Conservation (phyloP, 2,329 filamentous ascomycete genomes). For the Cercospora citrullina region DNA sequence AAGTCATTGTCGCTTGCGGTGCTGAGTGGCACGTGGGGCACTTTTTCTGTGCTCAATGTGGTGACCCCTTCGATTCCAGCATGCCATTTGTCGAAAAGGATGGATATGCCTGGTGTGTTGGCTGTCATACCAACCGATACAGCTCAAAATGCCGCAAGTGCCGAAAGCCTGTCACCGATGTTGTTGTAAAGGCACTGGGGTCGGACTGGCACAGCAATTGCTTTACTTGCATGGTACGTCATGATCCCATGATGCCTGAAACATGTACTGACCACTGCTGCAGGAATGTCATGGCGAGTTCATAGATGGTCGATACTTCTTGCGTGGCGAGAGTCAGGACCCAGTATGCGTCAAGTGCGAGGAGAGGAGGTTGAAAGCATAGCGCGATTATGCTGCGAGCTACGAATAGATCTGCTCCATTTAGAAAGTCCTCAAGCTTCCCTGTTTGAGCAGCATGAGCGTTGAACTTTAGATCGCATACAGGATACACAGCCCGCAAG, state of each 20-base stretch:
- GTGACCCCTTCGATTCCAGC: constrained; percentile 67
- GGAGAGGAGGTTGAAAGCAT: constrained; percentile 60
- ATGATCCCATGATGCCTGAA: background rate
- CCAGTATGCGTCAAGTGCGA: constrained; percentile 65
- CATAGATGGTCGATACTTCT: constrained; percentile 63
- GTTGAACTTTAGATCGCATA: background rate
- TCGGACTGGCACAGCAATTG: constrained; percentile 92
- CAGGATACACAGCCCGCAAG: background rate
- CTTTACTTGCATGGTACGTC: constrained; percentile 70
- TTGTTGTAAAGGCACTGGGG: constrained; percentile 85
- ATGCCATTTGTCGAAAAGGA: constrained; percentile 95
- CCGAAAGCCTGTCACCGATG: constrained; percentile 78
- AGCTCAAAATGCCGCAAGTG: constrained; percentile 88
- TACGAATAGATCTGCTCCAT: background rate
- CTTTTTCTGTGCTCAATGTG: constrained; percentile 98
- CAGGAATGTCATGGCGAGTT: constrained; percentile 63
- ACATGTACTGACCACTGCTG: constrained; percentile 1
- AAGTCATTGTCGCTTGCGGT: constrained; percentile 90
- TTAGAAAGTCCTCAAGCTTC: background rate
- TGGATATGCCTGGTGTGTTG: constrained; percentile 94
- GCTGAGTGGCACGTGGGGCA: constrained; percentile 97
- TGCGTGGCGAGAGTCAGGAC: constrained; percentile 58
- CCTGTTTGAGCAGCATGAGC: background rate
- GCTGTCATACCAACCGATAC: constrained; percentile 88
- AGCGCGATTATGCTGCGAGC: background rate